Evolutionary conservation across 306 rosid genomes (phyloP).

Genomic region (Vigna nakashimae): DNA sequence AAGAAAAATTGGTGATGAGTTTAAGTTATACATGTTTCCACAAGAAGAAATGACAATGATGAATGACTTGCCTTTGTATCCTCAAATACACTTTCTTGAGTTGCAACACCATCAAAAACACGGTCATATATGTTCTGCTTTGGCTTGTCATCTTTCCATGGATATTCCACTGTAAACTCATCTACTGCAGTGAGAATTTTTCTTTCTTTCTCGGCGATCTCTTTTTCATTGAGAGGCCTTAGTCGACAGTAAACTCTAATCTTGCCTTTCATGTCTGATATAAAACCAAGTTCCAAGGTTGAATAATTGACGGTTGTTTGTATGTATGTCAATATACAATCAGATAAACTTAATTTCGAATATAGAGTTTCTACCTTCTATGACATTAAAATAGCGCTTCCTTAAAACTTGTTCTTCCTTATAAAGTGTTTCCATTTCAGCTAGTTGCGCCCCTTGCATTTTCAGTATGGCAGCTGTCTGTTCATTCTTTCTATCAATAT

Average conservation of each 20-base stretch:
- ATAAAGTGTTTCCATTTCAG: slow-evolving; percentile 88
- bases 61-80: slow-evolving; percentile 78
- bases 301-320: background rate
- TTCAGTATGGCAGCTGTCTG: slow-evolving; percentile 90
- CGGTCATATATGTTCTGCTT: slow-evolving; percentile 84
- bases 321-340: slow-evolving; percentile 1
- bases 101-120: slow-evolving; percentile 74
- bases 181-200: slow-evolving; percentile 57
- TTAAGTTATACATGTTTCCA: background rate
- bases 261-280: slow-evolving; percentile 98
- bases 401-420: slow-evolving; percentile 92
- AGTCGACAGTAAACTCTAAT: slow-evolving; percentile 93
- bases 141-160: slow-evolving; percentile 87
- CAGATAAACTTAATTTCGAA: slow-evolving; percentile 1
- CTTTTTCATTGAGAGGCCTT: slow-evolving; percentile 83
- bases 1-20: background rate
- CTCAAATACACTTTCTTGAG: slow-evolving; percentile 87
- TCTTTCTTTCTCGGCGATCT: slow-evolving; percentile 63
- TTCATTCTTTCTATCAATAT: slow-evolving; percentile 96
- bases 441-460: slow-evolving; percentile 95
- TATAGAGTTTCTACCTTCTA: slow-evolving; percentile 67
- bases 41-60: background rate
- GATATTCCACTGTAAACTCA: slow-evolving; percentile 90
- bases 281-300: slow-evolving; percentile 31
- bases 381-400: slow-evolving; percentile 89